Percentiles rank a stretch among this genome's conserved stretches.
Evolutionary conservation across 1,139 yeast genomes (phyloP).

Genomic region (Pichia cactophila): DNA sequence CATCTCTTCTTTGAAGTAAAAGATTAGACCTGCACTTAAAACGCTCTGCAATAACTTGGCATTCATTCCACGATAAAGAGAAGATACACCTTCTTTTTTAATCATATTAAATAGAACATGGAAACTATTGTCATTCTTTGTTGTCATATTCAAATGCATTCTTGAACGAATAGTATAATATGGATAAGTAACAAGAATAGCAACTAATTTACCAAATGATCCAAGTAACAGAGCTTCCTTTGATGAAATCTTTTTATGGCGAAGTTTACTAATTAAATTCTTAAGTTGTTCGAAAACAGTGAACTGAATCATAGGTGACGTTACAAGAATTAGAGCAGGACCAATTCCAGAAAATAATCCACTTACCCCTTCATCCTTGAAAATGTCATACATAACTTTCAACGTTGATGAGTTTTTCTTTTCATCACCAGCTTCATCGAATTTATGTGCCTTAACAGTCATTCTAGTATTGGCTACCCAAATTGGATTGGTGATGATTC

Average conservation of each 20-base stretch:
- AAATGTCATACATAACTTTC: constrained; percentile 43
- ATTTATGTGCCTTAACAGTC: constrained; percentile 39
- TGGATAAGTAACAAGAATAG: constrained; percentile 84
- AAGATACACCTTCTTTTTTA: constrained; percentile 61
- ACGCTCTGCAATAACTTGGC: constrained; percentile 81
- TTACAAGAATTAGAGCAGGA: constrained; percentile 79
- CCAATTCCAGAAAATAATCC: constrained; percentile 77
- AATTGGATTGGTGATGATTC: constrained; percentile 82
- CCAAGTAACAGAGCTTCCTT: constrained; percentile 79
- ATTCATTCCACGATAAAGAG: constrained; percentile 74
- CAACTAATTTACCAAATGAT: constrained; percentile 80
- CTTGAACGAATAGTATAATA: constrained; percentile 84
- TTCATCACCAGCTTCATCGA: constrained; percentile 18
- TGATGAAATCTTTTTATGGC: constrained; percentile 45
- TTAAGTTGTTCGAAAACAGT: constrained; percentile 84
- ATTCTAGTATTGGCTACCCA: constrained; percentile 93
- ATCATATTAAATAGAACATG: constrained; percentile 45
- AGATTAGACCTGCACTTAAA: constrained; percentile 81
- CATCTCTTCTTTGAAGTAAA: constrained; percentile 85
- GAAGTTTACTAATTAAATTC: constrained; percentile 50
- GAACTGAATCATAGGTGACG: constrained; percentile 88
- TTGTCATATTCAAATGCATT: constrained; percentile 60
- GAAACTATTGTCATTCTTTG: constrained; percentile 31
- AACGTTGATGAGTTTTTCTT: constrained; percentile 15
- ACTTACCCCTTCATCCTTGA: constrained; percentile 60